phyloP scores from a whole-genome alignment of 345 rosid species.

The Brassica juncea region DNA sequence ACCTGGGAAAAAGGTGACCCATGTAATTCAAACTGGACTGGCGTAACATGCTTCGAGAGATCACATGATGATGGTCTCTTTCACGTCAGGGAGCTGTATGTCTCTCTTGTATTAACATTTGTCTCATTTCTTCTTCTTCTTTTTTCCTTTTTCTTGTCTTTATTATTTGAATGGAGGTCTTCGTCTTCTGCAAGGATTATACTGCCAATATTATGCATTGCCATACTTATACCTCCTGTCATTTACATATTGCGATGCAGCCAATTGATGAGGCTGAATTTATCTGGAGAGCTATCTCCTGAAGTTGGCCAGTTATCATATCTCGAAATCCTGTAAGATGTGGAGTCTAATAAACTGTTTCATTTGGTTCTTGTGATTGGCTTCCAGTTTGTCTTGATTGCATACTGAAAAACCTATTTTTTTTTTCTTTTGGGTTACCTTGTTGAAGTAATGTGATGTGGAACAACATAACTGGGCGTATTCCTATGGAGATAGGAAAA shows the following conservation, averaged over 20 bases:
- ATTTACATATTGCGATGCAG: slow-evolving; percentile 46
- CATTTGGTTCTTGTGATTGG: slow-evolving; percentile 7
- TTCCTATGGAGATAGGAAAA: slow-evolving; percentile 84
- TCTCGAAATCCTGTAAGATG: slow-evolving; percentile 67
- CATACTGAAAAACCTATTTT: neutral
- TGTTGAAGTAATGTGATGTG: slow-evolving; percentile 82
- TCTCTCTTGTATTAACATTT: slow-evolving; percentile 24
- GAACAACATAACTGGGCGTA: slow-evolving; percentile 71
- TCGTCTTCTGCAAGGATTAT: neutral
- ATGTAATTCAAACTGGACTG: slow-evolving; percentile 74
- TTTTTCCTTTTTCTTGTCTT: neutral
- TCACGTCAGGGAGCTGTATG: slow-evolving; percentile 71
- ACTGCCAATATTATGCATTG: slow-evolving; percentile 6
- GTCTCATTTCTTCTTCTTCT: neutral
- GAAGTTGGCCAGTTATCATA: slow-evolving; percentile 64
- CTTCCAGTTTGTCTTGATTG: neutral
- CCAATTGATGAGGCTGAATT: slow-evolving; percentile 65
- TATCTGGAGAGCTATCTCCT: slow-evolving; percentile 76
- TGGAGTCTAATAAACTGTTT: neutral
- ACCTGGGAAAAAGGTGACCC: slow-evolving; percentile 85
- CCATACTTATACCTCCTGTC: neutral
- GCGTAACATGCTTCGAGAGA: slow-evolving; percentile 49
- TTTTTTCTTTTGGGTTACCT: neutral
- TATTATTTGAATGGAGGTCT: neutral
- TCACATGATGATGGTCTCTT: slow-evolving; percentile 51